These are phyloP conservation scores for Wickerhamiella hasegawae DNA, from an alignment of 805 yeast genomes.

Conservation along the genomic window DNA sequence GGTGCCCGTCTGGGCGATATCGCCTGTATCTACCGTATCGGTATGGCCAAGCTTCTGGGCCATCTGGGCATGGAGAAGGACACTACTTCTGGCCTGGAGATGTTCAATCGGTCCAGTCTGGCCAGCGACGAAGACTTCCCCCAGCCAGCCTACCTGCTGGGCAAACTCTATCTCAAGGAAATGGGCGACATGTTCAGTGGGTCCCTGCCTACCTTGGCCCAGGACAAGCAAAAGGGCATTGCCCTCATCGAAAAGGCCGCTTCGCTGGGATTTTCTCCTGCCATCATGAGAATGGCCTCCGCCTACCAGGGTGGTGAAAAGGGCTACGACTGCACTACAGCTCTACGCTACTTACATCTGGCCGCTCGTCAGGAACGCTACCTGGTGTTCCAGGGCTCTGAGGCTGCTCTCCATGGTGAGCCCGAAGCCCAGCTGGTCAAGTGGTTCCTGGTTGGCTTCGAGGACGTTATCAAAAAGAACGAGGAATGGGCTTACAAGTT, in stretches of 20 bases:
- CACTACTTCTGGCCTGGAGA: conserved; percentile 11
- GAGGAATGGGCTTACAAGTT: conserved; percentile 52
- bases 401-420: conserved; percentile 17
- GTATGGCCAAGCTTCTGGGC: conserved; percentile 21
- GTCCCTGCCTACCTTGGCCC: background rate
- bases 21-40: conserved; percentile 25
- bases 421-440: conserved; percentile 26
- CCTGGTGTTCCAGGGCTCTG: conserved; percentile 8
- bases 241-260: conserved; percentile 22
- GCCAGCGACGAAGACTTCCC: conserved; percentile 25
- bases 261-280: conserved; percentile 23
- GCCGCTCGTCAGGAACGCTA: conserved; percentile 22
- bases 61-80: conserved; percentile 18
- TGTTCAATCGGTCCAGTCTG: conserved; percentile 17
- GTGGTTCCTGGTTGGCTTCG: conserved; percentile 62
- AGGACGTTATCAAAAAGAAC: conserved; percentile 34
- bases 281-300: conserved; percentile 22
- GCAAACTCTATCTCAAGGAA: conserved; percentile 23
- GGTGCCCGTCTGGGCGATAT: conserved; percentile 24
- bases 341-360: conserved; percentile 21
- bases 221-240: conserved; percentile 12
- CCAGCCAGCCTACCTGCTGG: conserved; percentile 24
- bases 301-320: conserved; percentile 22
- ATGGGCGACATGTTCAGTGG: conserved; percentile 8
- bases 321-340: conserved; percentile 20